Conservation (phyloP, 176 grass and related monocot genomes). For the Carex cristatella region DNA sequence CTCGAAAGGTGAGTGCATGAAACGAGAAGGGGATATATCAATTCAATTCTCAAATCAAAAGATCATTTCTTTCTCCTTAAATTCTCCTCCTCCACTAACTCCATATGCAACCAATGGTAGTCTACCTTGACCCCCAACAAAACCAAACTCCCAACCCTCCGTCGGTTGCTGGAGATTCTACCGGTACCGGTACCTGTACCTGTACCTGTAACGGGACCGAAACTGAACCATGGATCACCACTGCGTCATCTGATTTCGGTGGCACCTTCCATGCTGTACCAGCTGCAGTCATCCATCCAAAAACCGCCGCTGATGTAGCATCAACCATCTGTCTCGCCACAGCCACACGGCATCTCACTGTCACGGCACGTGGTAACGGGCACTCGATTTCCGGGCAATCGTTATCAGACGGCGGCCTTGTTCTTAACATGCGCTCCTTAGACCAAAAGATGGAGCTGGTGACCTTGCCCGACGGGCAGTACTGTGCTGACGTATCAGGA, state of each 20-base stretch:
- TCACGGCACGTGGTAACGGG: conserved; percentile 84
- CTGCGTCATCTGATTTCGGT: conserved; percentile 72
- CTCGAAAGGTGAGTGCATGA: conserved; percentile 5
- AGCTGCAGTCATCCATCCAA: conserved; percentile 44
- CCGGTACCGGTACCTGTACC: background rate
- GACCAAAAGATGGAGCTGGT: conserved; percentile 28
- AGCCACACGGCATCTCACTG: conserved; percentile 32
- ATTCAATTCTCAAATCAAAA: conserved; percentile 6
- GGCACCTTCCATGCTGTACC: conserved; percentile 41
- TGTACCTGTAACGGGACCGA: background rate
- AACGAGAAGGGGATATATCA: conserved; percentile 5
- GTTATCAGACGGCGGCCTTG: conserved; percentile 57
- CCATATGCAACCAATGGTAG: background rate
- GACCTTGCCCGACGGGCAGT: background rate
- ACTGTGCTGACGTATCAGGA: conserved; percentile 53
- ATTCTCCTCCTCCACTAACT: background rate
- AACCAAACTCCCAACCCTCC: conserved; percentile 20
- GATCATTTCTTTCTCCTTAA: background rate
- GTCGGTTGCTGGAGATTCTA: background rate
- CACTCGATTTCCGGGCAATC: conserved; percentile 85
- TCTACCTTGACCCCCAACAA: conserved; percentile 11
- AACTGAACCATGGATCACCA: conserved; percentile 18
- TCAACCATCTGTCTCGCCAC: conserved; percentile 40
- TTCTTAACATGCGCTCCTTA: conserved; percentile 83
- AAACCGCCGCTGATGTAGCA: conserved; percentile 53